These are phyloP conservation scores for Zygoascus tannicola DNA, from an alignment of 805 yeast genomes.

Conservation along the genomic window DNA sequence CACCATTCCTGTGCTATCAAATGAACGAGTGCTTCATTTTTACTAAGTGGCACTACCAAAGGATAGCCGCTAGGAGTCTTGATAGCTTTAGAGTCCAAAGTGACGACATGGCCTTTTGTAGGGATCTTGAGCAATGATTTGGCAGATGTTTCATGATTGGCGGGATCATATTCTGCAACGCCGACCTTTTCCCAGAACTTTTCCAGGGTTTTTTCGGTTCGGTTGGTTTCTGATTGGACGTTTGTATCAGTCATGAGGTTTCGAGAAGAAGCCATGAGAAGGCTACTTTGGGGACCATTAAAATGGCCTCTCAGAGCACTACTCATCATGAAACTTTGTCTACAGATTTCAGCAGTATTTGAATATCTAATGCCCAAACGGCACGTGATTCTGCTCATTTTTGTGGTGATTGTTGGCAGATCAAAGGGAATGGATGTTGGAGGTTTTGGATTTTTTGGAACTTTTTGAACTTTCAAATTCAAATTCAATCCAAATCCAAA, in stretches of 20 bases:
- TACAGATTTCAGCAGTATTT: too few species aligned
- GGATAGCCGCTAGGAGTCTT: conserved; percentile 77
- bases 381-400: too few species aligned
- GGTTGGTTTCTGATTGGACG: conserved; percentile 48
- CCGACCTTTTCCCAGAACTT: conserved; percentile 20
- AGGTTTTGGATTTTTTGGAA: too few species aligned
- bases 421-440: too few species aligned
- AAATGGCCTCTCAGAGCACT: too few species aligned
- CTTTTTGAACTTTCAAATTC: too few species aligned
- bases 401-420: too few species aligned
- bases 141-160: conserved; percentile 44
- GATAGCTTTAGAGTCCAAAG: conserved; percentile 65
- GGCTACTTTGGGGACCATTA: too few species aligned
- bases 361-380: too few species aligned
- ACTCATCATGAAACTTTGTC: too few species aligned
- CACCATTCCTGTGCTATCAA: conserved; percentile 85
- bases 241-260: conserved; percentile 11
- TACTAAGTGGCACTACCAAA: conserved; percentile 51
- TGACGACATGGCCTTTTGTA: conserved; percentile 37
- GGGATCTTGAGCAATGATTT: conserved; percentile 34
- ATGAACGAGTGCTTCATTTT: conserved; percentile 49
- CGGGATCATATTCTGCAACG: conserved; percentile 8
- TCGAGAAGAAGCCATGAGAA: background rate
- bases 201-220: conserved; percentile 52
- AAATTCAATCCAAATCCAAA: too few species aligned